Evolutionary conservation across 2,329 filamentous ascomycete genomes (phyloP).

Genomic region (Penicillium sp.): DNA sequence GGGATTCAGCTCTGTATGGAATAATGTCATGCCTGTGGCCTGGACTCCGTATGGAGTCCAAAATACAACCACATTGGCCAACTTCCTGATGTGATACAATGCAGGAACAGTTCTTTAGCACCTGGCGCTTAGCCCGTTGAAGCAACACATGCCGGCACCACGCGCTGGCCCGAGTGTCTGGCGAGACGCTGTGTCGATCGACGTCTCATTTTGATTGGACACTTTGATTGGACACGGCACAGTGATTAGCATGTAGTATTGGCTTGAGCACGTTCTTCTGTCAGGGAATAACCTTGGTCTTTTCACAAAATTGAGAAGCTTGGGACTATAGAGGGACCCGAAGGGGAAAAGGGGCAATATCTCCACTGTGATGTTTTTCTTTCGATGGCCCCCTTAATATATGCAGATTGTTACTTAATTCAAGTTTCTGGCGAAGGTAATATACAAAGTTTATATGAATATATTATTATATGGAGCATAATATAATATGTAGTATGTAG

Average conservation of each 20-base stretch:
- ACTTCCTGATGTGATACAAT: constrained; percentile 4
- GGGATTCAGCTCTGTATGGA: neutral
- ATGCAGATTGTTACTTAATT: neutral
- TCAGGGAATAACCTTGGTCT: neutral
- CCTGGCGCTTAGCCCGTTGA: constrained; percentile 10
- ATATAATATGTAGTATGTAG: neutral
- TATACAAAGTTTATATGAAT: neutral
- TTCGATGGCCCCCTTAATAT: constrained; percentile 3
- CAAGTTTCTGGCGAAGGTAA: neutral
- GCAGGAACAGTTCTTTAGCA: constrained; percentile 3
- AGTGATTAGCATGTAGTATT: constrained; percentile 2
- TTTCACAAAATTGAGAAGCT: constrained; percentile 2
- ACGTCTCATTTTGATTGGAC: constrained; percentile 8
- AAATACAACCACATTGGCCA: constrained; percentile 4
- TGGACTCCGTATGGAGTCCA: neutral
- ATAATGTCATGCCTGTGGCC: neutral
- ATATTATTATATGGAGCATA: no score
- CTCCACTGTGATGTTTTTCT: neutral
- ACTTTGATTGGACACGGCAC: constrained; percentile 9
- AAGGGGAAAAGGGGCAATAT: constrained; percentile 7
- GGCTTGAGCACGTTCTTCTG: constrained; percentile 6
- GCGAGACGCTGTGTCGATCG: constrained; percentile 7
- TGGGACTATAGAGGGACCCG: neutral
- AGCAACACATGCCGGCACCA: constrained; percentile 11
- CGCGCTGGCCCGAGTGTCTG: constrained; percentile 12